Evolutionary conservation across 345 rosid species (phyloP), one percentile per base, ranked within the genome.

Genomic region (Acer yangbiense): DNA sequence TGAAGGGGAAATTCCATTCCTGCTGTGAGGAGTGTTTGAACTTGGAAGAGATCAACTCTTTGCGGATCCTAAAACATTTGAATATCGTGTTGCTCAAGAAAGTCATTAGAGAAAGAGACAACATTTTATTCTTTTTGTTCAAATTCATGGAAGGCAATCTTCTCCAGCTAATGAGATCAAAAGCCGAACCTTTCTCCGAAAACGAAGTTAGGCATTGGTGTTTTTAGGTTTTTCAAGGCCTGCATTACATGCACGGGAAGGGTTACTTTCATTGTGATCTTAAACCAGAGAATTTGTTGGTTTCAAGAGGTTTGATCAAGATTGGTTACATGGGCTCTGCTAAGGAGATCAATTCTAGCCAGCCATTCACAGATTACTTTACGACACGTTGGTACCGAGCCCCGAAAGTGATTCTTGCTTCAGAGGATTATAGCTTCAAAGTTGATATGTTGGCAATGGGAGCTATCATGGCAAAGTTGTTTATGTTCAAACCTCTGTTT

Each of bases 391-490:
- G 87, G 88, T 88, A 88, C 52, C 77, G 88, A 48, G 89, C 91
- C 7, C 88, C 91, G 3, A 89, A 88, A 76, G 83, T 86, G 74
- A 66, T 86, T 13, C 85, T 88, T 54, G 77, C 65, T 16, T 76
- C 87, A 16, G 44, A 41, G 25, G 18, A 58, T 0, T 88, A 82
- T 41, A 58, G 77, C 55, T 83, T 87, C 23, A 81, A 88, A 81
- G 91, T 88, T 80, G 90, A 88, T 79, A 88, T 88, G 86, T 88
- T 89, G 90, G 85, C 90, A 29, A 82, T 88, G 89, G 90, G 89
- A 65, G 90, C 87, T 27, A 88, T 86, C 16, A 84, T 88, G 87
- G 86, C 89, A 16, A 89, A 88, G 72, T 65, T 86, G 67, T 77
- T 82, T 25, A 69, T 77, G 44, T 78, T 84, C 2, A 76, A 76